A percentile compares a stretch with the other conserved stretches of the same genome.
Evolutionary conservation across 2,329 filamentous ascomycete genomes (phyloP).

Genomic region (Westerdykella sp.): DNA sequence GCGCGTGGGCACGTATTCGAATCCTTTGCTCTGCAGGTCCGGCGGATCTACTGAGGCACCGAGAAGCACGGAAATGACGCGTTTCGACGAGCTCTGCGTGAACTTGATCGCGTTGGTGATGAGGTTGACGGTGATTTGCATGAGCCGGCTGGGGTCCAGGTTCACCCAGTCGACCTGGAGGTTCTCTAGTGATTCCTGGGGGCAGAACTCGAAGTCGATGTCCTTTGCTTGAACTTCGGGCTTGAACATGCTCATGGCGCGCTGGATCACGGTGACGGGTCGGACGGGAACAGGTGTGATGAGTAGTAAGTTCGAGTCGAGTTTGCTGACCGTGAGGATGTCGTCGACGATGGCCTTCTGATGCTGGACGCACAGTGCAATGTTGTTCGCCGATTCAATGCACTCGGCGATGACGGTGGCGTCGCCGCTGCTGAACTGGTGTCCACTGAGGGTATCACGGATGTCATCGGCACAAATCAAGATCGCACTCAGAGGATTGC

Average conservation of each 20-base stretch:
- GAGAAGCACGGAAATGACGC: conserved; percentile 36
- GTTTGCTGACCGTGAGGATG: conserved; percentile 36
- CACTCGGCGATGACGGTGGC: conserved; percentile 15
- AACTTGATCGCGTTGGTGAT: conserved; percentile 47
- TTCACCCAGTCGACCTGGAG: conserved; percentile 37
- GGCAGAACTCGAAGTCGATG: conserved; percentile 22
- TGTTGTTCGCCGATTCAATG: conserved; percentile 30
- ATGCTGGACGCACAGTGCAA: conserved; percentile 38
- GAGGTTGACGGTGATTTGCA: conserved; percentile 40
- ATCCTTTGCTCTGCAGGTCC: conserved; percentile 12
- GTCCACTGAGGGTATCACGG: conserved; percentile 17
- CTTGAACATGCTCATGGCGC: conserved; percentile 36
- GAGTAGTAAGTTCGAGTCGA: conserved; percentile 30
- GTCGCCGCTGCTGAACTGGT: conserved; percentile 14
- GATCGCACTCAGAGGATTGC: conserved; percentile 30
- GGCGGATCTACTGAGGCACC: conserved; percentile 32
- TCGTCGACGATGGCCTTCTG: conserved; percentile 32
- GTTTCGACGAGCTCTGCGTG: conserved; percentile 31
- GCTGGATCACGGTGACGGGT: conserved; percentile 28
- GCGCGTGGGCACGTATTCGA: conserved; percentile 24
- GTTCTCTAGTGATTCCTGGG: conserved; percentile 31
- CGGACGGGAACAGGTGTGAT: conserved; percentile 35
- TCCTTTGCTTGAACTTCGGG: conserved; percentile 29
- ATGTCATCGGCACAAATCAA: conserved; percentile 32
- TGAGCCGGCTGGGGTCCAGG: conserved; percentile 38